These are phyloP conservation scores for Dipteronia sinensis DNA, from an alignment of 345 rosid genomes.

Conservation along the genomic window DNA sequence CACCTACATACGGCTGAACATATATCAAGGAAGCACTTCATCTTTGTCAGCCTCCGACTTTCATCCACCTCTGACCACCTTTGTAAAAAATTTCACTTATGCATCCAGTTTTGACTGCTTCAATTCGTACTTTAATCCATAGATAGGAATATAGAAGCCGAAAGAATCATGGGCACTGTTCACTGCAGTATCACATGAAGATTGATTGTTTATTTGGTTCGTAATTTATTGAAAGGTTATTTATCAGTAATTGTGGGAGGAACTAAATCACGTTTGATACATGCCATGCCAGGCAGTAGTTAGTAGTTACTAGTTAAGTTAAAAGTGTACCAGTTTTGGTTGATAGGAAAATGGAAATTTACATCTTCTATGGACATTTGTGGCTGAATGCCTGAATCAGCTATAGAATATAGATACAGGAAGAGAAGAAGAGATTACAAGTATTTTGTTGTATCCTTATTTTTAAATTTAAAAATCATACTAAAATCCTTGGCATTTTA, in stretches of 20 bases:
- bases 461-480: no score
- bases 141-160: neutral
- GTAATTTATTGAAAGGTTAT: neutral
- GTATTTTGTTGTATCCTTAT: no score
- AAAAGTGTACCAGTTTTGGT: neutral
- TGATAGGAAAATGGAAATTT: neutral
- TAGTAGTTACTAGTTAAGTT: no score
- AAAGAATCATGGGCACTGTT: neutral
- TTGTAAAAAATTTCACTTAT: neutral
- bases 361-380: no score
- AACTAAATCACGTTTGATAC: neutral
- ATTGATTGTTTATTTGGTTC: neutral
- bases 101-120: neutral
- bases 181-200: neutral
- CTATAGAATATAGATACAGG: no score
- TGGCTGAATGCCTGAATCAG: no score
- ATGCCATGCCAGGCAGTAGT: neutral
- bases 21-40: neutral
- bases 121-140: neutral
- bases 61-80: neutral
- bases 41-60: neutral
- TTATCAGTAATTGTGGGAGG: no score
- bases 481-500: no score
- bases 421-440: no score
- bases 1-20: slow-evolving; percentile 58